Evolutionary conservation across 306 rosid species (phyloP).

Genomic region (Ammopiptanthus mongolicus): DNA sequence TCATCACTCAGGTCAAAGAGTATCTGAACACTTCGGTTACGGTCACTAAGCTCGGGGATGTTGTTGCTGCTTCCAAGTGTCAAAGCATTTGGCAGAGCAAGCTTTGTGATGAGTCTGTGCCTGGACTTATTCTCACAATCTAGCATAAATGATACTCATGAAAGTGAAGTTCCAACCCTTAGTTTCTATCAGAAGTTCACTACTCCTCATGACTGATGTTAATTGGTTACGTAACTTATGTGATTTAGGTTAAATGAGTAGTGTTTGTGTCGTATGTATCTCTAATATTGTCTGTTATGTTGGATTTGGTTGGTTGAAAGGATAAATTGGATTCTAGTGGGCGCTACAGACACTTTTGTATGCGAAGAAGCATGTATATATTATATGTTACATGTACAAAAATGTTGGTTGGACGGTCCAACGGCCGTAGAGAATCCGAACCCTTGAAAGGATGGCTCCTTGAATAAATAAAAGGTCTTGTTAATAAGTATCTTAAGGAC

Average conservation of each 20-base stretch:
- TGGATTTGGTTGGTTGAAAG: background rate
- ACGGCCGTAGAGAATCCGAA: no score
- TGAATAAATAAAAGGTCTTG: no score
- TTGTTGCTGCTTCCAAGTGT: constrained; percentile 22
- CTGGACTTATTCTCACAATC: constrained; percentile 68
- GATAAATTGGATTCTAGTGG: no score
- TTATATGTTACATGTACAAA: no score
- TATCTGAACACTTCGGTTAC: constrained; percentile 68
- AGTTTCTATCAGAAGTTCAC: background rate
- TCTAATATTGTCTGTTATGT: background rate
- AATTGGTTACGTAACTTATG: background rate
- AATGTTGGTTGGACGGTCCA: no score
- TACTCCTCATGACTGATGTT: background rate
- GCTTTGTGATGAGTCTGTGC: constrained; percentile 47
- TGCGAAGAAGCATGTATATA: no score
- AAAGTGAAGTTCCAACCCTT: background rate
- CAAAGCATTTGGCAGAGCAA: constrained; percentile 67
- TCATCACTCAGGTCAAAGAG: constrained; percentile 64
- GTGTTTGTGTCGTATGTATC: background rate
- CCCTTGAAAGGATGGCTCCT: no score
- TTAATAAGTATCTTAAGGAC: no score
- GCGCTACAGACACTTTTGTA: no score
- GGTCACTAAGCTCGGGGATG: constrained; percentile 40
- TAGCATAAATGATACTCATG: background rate
- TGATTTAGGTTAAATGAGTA: background rate